Evolutionary conservation across 306 rosid genomes (phyloP).

Genomic region (Acmispon strigosus): DNA sequence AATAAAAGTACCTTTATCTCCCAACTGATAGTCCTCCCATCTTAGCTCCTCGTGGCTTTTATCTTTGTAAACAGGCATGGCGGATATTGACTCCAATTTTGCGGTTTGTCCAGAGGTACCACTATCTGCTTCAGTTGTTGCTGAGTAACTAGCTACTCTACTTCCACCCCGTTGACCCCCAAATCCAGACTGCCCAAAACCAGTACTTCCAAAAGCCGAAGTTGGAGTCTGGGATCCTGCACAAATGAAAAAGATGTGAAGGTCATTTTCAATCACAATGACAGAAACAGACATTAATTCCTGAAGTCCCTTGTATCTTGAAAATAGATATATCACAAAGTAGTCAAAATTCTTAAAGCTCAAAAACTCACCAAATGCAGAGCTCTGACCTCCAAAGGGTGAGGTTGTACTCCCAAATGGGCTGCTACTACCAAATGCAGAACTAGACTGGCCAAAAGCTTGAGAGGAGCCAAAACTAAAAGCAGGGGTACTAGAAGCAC

Average conservation of each 20-base stretch:
- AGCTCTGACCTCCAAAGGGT: slow-evolving; percentile 75
- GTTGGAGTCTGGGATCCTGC: slow-evolving; percentile 70
- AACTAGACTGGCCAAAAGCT: slow-evolving; percentile 69
- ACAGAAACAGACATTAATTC: not conserved
- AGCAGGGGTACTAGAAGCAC: slow-evolving; percentile 62
- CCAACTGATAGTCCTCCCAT: slow-evolving; percentile 96
- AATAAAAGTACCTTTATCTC: slow-evolving; percentile 63
- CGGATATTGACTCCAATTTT: slow-evolving; percentile 87
- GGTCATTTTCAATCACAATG: not conserved
- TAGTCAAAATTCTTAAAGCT: not conserved
- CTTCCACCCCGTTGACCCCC: slow-evolving; percentile 87
- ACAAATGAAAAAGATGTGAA: slow-evolving; percentile 18
- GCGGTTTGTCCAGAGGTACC: slow-evolving; percentile 56
- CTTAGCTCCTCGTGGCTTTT: slow-evolving; percentile 95
- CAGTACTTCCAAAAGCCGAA: slow-evolving; percentile 50
- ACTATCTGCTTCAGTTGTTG: slow-evolving; percentile 69
- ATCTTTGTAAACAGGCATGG: slow-evolving; percentile 82
- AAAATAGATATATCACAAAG: slow-evolving; percentile 14
- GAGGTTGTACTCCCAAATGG: slow-evolving; percentile 56
- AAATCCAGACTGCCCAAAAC: slow-evolving; percentile 62
- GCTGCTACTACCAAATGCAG: slow-evolving; percentile 70
- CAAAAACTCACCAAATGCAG: slow-evolving; percentile 66
- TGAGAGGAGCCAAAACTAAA: slow-evolving; percentile 59
- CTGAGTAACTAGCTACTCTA: slow-evolving; percentile 59
- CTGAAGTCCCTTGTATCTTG: not conserved